Evolutionary conservation across 257 asterid species (phyloP).

Genomic region (Jaltomata sinuosa): DNA sequence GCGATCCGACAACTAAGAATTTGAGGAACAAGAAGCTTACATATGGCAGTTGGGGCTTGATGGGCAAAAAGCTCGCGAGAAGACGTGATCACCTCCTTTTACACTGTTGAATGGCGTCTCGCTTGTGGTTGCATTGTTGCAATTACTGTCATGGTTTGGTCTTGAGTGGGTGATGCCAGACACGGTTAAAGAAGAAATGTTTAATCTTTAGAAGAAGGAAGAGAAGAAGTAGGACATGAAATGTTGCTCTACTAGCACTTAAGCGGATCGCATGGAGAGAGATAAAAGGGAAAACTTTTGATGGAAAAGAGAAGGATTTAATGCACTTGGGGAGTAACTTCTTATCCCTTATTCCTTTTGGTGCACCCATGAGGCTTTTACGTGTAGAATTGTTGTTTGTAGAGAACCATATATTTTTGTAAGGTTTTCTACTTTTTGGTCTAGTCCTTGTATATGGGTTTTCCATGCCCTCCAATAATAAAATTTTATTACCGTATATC

Average conservation of each 20-base stretch:
- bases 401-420: neutral
- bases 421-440: neutral
- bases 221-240: neutral
- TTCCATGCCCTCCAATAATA: neutral
- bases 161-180: neutral
- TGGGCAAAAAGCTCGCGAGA: neutral
- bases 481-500: neutral
- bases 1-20: neutral
- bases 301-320: neutral
- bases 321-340: neutral
- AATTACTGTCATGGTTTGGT: neutral
- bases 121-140: neutral
- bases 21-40: neutral
- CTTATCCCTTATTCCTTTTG: neutral
- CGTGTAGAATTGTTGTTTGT: neutral
- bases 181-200: neutral
- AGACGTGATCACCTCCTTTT: neutral
- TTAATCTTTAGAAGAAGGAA: neutral
- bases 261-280: neutral
- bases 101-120: neutral
- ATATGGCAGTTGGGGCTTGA: neutral
- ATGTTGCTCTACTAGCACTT: neutral
- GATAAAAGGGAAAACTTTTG: neutral
- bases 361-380: neutral
- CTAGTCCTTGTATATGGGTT: neutral